Base-by-base conservation (phyloP, 495 filamentous ascomycete species). In the Podospora anserina region DNA sequence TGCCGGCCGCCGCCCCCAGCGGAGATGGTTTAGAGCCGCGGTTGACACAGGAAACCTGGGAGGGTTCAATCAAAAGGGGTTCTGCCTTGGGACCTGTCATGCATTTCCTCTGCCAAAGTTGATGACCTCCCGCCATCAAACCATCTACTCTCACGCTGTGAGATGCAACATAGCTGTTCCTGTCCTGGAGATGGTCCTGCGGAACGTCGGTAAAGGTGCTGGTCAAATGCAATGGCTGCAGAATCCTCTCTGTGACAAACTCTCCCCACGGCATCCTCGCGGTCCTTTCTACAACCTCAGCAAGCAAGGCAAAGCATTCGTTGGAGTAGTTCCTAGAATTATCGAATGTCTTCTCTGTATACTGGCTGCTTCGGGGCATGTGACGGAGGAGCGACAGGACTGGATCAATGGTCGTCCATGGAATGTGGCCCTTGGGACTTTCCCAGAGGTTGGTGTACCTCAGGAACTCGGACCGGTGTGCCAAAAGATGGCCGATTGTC, bases 361-460 rank as follows among this genome's bases (percentile, higher is more conserved):
- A 70, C 9, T 60, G 68, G 7, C 54, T n/a, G 53, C 66, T 69
- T 0, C n/a, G 32, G 3, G 72, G 68, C 5, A 70, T 28, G 0
- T 66, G 27, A 2, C 55, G 15, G 11, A 74, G 58, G 0, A 74
- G 68, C 0, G 70, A 30, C 1, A 64, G 4, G n/a, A 74, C 39
- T 0, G 65, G 65, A 1, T 61, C 61, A 0, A 34, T 39, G 0
- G 30, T 66, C 13, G 59, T 26, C 67, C 70, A 72, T 1, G 67
- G 67, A 9, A 74, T 61, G 15, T 59, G 23, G 1, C 72, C 72
- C 13, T 68, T 18, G 0, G 67, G 72, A 16, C 65, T 68, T 60
- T 74, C 72, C 72, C 72, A 74, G 23, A 72, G n/a, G 5, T 72
- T 72, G 2, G 70, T 70, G 32, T 28, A 63, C 39, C 34, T 59